Conservation (phyloP, 495 filamentous ascomycete species). For the Annulohypoxylon maeteangense region DNA sequence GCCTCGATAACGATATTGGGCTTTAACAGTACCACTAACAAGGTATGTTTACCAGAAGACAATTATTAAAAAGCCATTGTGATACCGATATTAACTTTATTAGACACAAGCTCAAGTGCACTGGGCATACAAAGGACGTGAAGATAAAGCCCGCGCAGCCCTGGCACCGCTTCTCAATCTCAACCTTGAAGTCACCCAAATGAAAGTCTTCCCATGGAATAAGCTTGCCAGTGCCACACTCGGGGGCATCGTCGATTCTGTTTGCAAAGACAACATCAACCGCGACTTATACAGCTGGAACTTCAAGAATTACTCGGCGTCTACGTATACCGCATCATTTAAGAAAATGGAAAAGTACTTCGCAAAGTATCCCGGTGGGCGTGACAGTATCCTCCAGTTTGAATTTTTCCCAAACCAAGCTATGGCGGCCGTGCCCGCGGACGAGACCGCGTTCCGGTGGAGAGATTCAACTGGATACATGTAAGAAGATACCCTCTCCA, state of each 20-base stretch:
- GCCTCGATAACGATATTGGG: too few relatives aligned
- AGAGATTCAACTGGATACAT: slow-evolving; percentile 41
- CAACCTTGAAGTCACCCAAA: not conserved
- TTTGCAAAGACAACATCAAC: not conserved
- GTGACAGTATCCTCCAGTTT: slow-evolving; percentile 25
- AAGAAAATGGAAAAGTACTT: slow-evolving; percentile 30
- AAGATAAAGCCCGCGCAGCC: not conserved
- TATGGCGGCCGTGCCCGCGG: slow-evolving; percentile 32
- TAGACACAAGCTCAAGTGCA: too few relatives aligned
- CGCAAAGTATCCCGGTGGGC: slow-evolving; percentile 15
- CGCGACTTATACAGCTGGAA: slow-evolving; percentile 20
- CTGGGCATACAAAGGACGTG: not conserved
- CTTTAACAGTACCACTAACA: too few relatives aligned
- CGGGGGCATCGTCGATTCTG: not conserved
- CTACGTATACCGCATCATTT: slow-evolving; percentile 14
- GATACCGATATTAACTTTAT: slow-evolving; percentile 15
- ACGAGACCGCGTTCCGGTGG: slow-evolving; percentile 50
- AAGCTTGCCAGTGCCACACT: not conserved
- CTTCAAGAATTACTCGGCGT: not conserved
- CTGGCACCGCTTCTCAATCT: not conserved
- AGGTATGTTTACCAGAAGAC: too few relatives aligned
- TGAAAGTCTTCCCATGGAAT: not conserved
- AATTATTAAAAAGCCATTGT: too few relatives aligned
- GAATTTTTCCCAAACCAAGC: slow-evolving; percentile 49
- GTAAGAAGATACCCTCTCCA: slow-evolving; percentile 38